A percentile compares a stretch with the other conserved stretches of the same genome.
phyloP scores from a whole-genome alignment of 1,284 basidiomycete species.

The Kwoniella shivajii region DNA sequence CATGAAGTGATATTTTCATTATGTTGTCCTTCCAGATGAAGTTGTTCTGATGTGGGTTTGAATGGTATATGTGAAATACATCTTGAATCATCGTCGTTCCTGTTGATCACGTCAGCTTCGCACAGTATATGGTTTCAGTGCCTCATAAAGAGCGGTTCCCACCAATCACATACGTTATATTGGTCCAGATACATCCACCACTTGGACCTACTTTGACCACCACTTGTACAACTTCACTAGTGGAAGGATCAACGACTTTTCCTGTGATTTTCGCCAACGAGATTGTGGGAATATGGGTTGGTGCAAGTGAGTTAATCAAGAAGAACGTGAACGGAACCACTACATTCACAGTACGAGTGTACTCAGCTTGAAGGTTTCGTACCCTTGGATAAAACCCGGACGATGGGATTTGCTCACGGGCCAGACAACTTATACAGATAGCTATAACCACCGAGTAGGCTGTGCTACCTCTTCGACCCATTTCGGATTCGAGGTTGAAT shows the following conservation, averaged over 20 bases:
- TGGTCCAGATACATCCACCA: constrained; percentile 8
- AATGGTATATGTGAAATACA: constrained; percentile 5
- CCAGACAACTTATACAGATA: too few relatives aligned
- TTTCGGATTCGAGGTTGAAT: too few relatives aligned
- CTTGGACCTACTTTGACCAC: constrained; percentile 1
- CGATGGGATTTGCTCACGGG: not conserved
- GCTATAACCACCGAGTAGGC: too few relatives aligned
- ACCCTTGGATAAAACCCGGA: not conserved
- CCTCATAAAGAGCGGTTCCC: not conserved
- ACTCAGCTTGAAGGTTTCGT: not conserved
- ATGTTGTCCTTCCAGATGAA: not conserved
- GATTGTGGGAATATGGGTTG: not conserved
- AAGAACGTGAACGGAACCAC: constrained; percentile 5
- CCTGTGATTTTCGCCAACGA: constrained; percentile 5
- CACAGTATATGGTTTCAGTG: not conserved
- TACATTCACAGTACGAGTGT: not conserved
- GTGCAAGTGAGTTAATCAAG: not conserved
- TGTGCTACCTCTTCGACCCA: too few relatives aligned
- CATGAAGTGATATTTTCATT: not conserved
- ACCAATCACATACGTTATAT: constrained; percentile 5
- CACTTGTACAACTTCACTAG: not conserved
- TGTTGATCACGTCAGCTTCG: not conserved
- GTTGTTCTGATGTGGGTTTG: not conserved
- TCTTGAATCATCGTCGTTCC: not conserved
- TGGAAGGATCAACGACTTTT: not conserved